These are phyloP conservation scores for Backusella australiensis DNA, from an alignment of 192 early-diverging fungal genomes.

Conservation along the genomic window DNA sequence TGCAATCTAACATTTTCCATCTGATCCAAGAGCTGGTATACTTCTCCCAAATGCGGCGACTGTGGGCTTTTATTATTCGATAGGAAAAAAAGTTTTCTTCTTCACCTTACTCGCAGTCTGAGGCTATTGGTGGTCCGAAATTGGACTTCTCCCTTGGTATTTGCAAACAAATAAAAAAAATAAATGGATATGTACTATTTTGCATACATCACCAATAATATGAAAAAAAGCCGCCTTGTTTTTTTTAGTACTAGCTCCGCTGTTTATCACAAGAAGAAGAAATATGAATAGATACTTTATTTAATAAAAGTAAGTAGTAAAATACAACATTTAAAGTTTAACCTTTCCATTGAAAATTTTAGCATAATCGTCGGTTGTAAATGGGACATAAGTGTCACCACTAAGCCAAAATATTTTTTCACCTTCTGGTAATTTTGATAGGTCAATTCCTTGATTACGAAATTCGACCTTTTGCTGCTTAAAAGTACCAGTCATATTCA, in stretches of 20 bases:
- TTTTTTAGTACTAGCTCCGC: too few relatives aligned
- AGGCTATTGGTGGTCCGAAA: neutral
- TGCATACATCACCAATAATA: too few relatives aligned
- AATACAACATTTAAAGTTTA: conserved; percentile 14
- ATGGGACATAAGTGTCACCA: conserved; percentile 41
- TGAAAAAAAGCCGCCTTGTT: too few relatives aligned
- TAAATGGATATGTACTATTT: too few relatives aligned
- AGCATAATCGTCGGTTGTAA: conserved; percentile 26
- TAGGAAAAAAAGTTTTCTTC: neutral
- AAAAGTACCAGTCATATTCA: conserved; percentile 52
- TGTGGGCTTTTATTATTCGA: neutral
- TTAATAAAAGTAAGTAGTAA: too few relatives aligned
- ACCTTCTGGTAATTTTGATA: conserved; percentile 23
- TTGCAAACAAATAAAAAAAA: neutral
- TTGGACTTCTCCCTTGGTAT: neutral
- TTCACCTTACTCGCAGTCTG: neutral
- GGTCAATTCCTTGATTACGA: conserved; percentile 47
- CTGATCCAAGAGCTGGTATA: neutral
- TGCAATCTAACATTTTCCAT: neutral
- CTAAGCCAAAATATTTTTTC: conserved; percentile 43
- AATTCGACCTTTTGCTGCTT: conserved; percentile 51
- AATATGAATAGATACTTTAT: too few relatives aligned
- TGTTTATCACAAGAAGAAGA: too few relatives aligned
- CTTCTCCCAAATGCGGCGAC: neutral
- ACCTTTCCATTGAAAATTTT: conserved; percentile 20